Conservation (phyloP, 208 protist genomes). For the Zelonia costaricensis region DNA sequence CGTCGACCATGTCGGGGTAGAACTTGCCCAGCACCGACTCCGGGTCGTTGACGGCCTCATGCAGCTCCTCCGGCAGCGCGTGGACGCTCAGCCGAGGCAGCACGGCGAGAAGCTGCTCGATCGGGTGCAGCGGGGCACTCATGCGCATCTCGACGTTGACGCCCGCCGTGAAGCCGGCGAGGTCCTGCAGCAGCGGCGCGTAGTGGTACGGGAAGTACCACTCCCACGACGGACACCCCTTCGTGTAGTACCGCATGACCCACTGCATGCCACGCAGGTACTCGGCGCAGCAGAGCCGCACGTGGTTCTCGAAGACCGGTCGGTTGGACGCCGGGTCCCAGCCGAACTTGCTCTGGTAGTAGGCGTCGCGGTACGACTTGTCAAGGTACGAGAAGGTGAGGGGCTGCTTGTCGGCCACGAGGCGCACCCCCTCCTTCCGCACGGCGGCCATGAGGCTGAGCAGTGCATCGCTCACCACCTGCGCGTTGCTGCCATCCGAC, state of each 20-base stretch:
- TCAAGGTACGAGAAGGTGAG: slow-evolving; percentile 83
- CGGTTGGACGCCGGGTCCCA: slow-evolving; percentile 49
- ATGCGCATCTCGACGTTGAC: slow-evolving; percentile 76
- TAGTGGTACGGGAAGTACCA: slow-evolving; percentile 99
- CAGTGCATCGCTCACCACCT: slow-evolving; percentile 61
- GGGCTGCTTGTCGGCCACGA: slow-evolving; percentile 70
- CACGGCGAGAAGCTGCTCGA: slow-evolving; percentile 98
- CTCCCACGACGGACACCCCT: slow-evolving; percentile 96
- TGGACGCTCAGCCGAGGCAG: slow-evolving; percentile 90
- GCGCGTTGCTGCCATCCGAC: slow-evolving; percentile 42
- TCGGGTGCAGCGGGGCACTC: slow-evolving; percentile 93
- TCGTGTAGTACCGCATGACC: slow-evolving; percentile 99
- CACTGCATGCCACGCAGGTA: slow-evolving; percentile 98
- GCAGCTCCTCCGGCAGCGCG: slow-evolving; percentile 90
- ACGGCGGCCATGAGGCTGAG: slow-evolving; percentile 42
- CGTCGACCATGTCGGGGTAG: slow-evolving; percentile 97
- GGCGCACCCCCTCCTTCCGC: slow-evolving; percentile 60
- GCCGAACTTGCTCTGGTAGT: slow-evolving; percentile 88
- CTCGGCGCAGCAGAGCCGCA: slow-evolving; percentile 68
- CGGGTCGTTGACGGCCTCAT: slow-evolving; percentile 89
- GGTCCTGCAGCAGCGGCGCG: slow-evolving; percentile 95
- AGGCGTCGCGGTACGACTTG: slow-evolving; percentile 68
- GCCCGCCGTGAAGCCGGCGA: slow-evolving; percentile 52
- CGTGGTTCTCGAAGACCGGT: slow-evolving; percentile 61
- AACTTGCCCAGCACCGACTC: slow-evolving; percentile 95